Evolutionary conservation across 441 rosid species (phyloP), one percentile per base, ranked within the genome.

Genomic region (Eutrema salsugineum): DNA sequence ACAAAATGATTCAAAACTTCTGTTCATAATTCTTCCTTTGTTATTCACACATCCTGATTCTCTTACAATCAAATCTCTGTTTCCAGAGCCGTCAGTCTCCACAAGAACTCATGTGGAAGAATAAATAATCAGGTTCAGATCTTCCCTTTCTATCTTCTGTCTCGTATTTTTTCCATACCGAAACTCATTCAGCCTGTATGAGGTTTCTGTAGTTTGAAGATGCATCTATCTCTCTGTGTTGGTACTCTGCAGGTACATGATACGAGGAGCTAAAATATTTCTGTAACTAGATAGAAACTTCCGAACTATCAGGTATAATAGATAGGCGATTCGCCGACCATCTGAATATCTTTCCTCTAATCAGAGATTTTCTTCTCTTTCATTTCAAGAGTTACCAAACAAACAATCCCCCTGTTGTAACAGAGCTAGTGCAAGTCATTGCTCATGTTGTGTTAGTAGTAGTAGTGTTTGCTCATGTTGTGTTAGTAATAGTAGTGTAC

Each of bases 91-190:
- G 71, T 73, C 91, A 83, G 77, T 80, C 83, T 72, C 53, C 86
- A 62, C 91, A 84, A 78, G 91, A 90, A 28, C 79, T 80, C 85
- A 82, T 82, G 87, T 85, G 93, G 99, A 92, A 87, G 81, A 86
- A 83, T 66, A 94, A 86, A 78, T 83, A 88, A 68, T 75, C 89
- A 87, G 99, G 99, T 91, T 77, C 55, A 28, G 55, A 63, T 71
- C 43, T 47, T 76, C 73, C 64, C 55, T 44, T 44, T 43, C 49
- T 63, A 30, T 54, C 51, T 14, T 60, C 19, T 59, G 32, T 60
- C 19, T 67, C 66, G 10, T 61, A 44, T 12, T 73, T 30, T 65
- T 28, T 28, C 50, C 59, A 11, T 58, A 49, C 12, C n/a, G 5
- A 60, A 53, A 19, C 47, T 17, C 20, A 62, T 55, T 58, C 47